Evolutionary conservation across 257 asterid genomes (phyloP), one percentile per base, ranked within the genome.

Genomic region (Nyctanthes arbortristis): DNA sequence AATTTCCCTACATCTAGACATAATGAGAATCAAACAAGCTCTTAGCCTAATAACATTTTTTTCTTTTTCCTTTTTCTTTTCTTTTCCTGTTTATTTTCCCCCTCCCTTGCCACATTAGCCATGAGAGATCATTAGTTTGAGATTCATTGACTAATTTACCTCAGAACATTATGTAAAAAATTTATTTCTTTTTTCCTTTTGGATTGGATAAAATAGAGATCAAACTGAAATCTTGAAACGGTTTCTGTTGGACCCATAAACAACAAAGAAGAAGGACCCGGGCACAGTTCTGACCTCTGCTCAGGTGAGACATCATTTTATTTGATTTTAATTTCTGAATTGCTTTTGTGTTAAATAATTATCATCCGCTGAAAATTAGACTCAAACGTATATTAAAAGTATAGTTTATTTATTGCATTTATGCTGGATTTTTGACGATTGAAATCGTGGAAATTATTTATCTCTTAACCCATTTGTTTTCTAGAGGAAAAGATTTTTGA

Each of bases 361-460:
- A 2, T 7, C 14, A 13, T 10, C 40, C 5, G 40, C 11, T 35
- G 10, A 12, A 35, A 5, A 35, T 35, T 35, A 1, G 40, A 5
- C n/a, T n/a, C n/a, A n/a, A n/a, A n/a, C n/a, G n/a, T n/a, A n/a
- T n/a, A n/a, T n/a, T n/a, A n/a, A n/a, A n/a, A n/a, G n/a, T n/a
- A n/a, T n/a, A n/a, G n/a, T n/a, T n/a, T n/a, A n/a, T n/a, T 35
- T 35, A 1, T 35, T 35, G 5, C 40, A 4, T 35, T 5, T 35
- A 29, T 24, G 59, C 31, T 22, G 3, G 7, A 52, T 7, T 7
- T 52, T 77, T 81, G 80, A 65, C 18, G 29, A 55, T 31, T 73
- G 22, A 20, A 40, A 30, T 33, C 25, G 0, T 20, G 59, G 37
- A 37, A 28, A 20, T 64, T 22, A 45, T 34, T 36, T 52, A 39